Evolutionary conservation across 768 basidiomycete genomes (phyloP), one percentile per base, ranked within the genome.

Genomic region (Coprinopsis cinerea): DNA sequence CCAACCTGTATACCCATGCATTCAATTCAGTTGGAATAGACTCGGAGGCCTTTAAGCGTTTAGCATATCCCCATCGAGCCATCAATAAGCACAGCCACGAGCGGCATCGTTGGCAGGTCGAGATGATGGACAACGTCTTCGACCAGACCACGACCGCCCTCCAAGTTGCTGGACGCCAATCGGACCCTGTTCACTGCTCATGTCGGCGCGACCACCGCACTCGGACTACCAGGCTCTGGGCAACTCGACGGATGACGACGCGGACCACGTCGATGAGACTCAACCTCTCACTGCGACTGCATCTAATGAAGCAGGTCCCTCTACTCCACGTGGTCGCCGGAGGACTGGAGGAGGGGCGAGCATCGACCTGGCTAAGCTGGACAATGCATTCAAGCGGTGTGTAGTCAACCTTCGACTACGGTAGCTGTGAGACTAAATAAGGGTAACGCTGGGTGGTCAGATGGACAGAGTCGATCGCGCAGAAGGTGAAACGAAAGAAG

Each of bases 401-500:
- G 51, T 35, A 20, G 7, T 46, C 26, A n/a, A n/a, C n/a, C n/a
- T n/a, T n/a, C n/a, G n/a, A n/a, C n/a, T n/a, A n/a, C n/a, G n/a
- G n/a, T n/a, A 42, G n/a, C 35, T 26, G 15, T 20, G 28, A n/a
- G n/a, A n/a, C n/a, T n/a, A n/a, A n/a, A n/a, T n/a, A n/a, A n/a
- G n/a, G n/a, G n/a, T n/a, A n/a, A 23, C 28, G 9, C 37, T 47
- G 10, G 20, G 25, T 4, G 10, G 25, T 20, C 35, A 88, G 87
- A 61, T 92, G 89, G 89, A 92, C 89, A 11, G 82, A 87, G 58
- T 85, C 84, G 47, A 91, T 92, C 57, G 84, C 89, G 1, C 83
- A 89, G 67, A 88, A 86, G 65, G 80, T 92, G 45, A 87, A 85
- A 57, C 78, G 85, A 49, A 88, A 86, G 73, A 88, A 83, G 61